Base-by-base conservation (phyloP, 345 rosid genomes). In the Gossypium herbaceum region DNA sequence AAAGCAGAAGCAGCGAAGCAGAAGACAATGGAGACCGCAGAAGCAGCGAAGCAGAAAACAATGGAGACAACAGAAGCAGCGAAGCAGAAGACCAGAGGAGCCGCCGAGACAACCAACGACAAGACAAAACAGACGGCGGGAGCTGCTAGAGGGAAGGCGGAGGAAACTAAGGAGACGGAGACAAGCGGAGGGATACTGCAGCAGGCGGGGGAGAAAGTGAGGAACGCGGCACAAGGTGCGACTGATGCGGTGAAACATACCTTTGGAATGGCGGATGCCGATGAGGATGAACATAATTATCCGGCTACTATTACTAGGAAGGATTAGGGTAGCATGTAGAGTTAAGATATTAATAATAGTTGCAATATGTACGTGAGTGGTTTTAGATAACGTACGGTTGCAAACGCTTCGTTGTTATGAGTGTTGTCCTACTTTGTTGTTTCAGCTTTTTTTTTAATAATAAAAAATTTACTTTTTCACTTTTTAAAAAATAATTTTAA, bases 141-240 rank as follows among this genome's bases (percentile, higher is more conserved):
- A 75, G 70, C 79, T 1, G 82, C 90, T 7, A 63, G 73, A 71
- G 86, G 83, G 9, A 77, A 71, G 45, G 73, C 77, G 12, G 64
- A 72, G n/a, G 86, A 74, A 0, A 84, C 82, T 9, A 84, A 83
- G 69, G 94, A 86, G 77, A 84, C 82, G 69, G 94, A 86, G 77
- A 84, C 82, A 78, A 84, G 85, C 0, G 78, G 77, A 20, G 91
- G 92, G 34, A 74, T 87, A 19, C 60, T 90, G 7, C 71, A 82
- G 70, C 75, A 81, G 82, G 84, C 96, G 0, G 87, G 91, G 54
- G 95, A 88, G 74, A 85, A 85, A 15, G 81, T 89, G 77, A 92
- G 71, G 85, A 80, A 81, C 69, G 79, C 80, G 83, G 90, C 97
- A 1, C 84, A 83, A 57, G 85, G 85, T 8, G 90, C 94, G 12